phyloP scores from a whole-genome alignment of 208 protist species.

The Borovskyia barvae region DNA sequence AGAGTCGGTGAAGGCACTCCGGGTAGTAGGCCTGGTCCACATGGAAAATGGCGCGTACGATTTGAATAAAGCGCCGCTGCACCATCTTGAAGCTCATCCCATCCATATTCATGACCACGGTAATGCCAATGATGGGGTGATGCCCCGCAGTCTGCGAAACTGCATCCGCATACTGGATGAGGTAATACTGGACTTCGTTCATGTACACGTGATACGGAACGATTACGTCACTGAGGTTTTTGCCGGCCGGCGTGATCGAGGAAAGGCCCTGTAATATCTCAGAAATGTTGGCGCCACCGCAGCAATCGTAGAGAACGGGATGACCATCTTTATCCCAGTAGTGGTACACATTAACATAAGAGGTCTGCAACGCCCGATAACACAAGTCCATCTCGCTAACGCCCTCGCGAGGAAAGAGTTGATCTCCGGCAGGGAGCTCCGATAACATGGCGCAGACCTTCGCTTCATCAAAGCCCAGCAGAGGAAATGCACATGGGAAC shows the following conservation, averaged over 20 bases:
- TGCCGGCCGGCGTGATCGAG: slow-evolving; percentile 29
- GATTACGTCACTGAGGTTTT: slow-evolving; percentile 37
- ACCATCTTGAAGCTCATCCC: slow-evolving; percentile 60
- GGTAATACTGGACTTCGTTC: slow-evolving; percentile 72
- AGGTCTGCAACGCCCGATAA: slow-evolving; percentile 41
- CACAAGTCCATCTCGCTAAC: slow-evolving; percentile 31
- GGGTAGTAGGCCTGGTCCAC: slow-evolving; percentile 81
- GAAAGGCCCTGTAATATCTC: slow-evolving; percentile 36
- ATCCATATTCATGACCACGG: slow-evolving; percentile 57
- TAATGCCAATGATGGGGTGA: slow-evolving; percentile 57
- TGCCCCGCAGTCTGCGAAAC: slow-evolving; percentile 23
- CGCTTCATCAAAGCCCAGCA: slow-evolving; percentile 44
- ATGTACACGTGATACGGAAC: slow-evolving; percentile 72
- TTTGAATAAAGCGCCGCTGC: slow-evolving; percentile 35
- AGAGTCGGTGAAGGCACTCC: slow-evolving; percentile 70
- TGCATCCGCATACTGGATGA: slow-evolving; percentile 49
- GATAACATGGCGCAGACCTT: slow-evolving; percentile 32
- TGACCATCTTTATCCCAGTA: slow-evolving; percentile 76
- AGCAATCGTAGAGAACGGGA: slow-evolving; percentile 70
- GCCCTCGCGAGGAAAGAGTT: slow-evolving; percentile 11
- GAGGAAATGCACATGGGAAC: slow-evolving; percentile 61
- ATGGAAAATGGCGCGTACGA: slow-evolving; percentile 44
- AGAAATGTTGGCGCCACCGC: slow-evolving; percentile 31
- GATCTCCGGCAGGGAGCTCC: slow-evolving; percentile 14
- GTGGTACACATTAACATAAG: slow-evolving; percentile 67